Percentiles rank a stretch among this genome's conserved stretches.
phyloP scores from a whole-genome alignment of 805 yeast genomes.

The Jamesozyma jinghongensis region DNA sequence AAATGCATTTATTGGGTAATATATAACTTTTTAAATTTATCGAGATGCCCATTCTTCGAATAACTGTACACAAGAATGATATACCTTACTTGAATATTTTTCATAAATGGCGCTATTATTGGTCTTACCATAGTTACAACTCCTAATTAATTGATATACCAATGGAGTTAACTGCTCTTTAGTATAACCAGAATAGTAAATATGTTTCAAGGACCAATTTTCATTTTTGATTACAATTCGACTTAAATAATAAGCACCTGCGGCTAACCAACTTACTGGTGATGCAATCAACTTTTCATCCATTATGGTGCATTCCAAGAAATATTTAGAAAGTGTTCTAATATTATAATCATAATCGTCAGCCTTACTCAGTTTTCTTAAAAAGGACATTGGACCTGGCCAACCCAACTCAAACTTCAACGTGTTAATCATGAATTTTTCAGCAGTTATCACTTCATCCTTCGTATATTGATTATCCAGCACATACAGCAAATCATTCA shows the following conservation, averaged over 20 bases:
- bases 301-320: slow-evolving; percentile 81
- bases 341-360: slow-evolving; percentile 89
- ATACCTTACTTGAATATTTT: slow-evolving; percentile 74
- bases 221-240: slow-evolving; percentile 64
- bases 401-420: slow-evolving; percentile 88
- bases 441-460: slow-evolving; percentile 77
- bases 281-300: slow-evolving; percentile 77
- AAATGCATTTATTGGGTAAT: background rate
- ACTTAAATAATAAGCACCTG: slow-evolving; percentile 79
- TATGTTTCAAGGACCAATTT: slow-evolving; percentile 74
- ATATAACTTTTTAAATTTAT: background rate
- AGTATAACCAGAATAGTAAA: slow-evolving; percentile 81
- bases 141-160: slow-evolving; percentile 55
- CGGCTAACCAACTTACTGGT: slow-evolving; percentile 89
- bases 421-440: slow-evolving; percentile 81
- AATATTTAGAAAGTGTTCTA: slow-evolving; percentile 81
- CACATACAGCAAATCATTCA: slow-evolving; percentile 80
- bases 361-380: slow-evolving; percentile 88
- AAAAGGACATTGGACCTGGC: slow-evolving; percentile 96
- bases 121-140: slow-evolving; percentile 44
- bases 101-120: slow-evolving; percentile 72
- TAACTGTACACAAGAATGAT: slow-evolving; percentile 52
- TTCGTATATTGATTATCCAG: slow-evolving; percentile 73
- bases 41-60: slow-evolving; percentile 5
- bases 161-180: slow-evolving; percentile 68